Base-by-base conservation (phyloP, 768 basidiomycete species). In the Pleurotus djamor region DNA sequence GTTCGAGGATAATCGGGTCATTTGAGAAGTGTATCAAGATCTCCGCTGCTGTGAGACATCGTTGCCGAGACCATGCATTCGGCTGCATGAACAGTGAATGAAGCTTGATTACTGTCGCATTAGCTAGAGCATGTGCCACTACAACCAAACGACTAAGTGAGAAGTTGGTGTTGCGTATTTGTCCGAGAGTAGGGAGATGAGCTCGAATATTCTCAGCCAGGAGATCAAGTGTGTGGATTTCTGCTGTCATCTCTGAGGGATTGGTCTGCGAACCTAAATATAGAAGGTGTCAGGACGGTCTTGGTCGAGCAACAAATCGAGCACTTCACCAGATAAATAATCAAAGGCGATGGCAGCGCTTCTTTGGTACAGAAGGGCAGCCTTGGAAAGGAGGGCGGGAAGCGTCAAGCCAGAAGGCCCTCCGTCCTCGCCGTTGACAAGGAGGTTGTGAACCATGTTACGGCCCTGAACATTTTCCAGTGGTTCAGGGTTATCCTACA, bases 201-300 rank as follows among this genome's bases (percentile, higher is more conserved):
- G 36, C 10, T 36, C 33, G 35, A 44, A 83, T 74, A 2, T 65
- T 65, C 4, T 79, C 78, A 35, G 83, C 78, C 47, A 83, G 72
- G 36, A 69, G 66, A 60, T 81, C 78, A 52, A 84, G 67, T 2
- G 75, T 76, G 43, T 72, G 72, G 21, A 84, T 82, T 8, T 77
- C 75, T 7, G 71, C 66, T 14, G 54, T 41, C 54, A 56, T 56
- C 2, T 10, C 41, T 6, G 32, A 37, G 10, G 54, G 38, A 32
- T 38, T 32, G 6, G 2, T 10, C 44, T 16, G 54, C 13, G 17
- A 16, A 21, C 17, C 54, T 43, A 56, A 32, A 43, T 4, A 12
- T 41, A 17, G 45, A 28, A 17, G 16, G 41, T 56, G 21, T 28
- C 3, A 28, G 21, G 21, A 3, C 21, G 2, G 21, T 28, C 21